Evolutionary conservation across 768 basidiomycete species (phyloP), one percentile per base, ranked within the genome.

Genomic region (Piloderma croceum): DNA sequence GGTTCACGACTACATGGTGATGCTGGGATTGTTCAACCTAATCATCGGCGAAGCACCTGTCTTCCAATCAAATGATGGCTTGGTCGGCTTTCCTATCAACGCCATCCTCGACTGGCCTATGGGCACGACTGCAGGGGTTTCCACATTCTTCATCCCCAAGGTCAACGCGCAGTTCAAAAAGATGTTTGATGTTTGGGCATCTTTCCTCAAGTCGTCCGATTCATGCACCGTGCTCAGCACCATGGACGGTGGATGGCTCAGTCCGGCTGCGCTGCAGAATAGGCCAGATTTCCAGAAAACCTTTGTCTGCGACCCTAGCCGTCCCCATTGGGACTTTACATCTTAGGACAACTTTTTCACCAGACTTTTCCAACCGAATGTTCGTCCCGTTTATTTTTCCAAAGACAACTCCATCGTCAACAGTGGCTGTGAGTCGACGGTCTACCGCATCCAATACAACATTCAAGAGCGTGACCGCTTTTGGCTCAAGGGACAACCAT

Each of bases 401-500:
- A 48, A 55, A 15, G 42, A 59, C 33, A 24, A 57, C 21, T 36
- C 39, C n/a, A 46, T 77, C 45, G 60, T 82, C 49, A 67, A 59
- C 42, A 69, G 62, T 44, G 60, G 72, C 9, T 81, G 79, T 62
- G 79, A 83, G 52, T 75, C 73, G 13, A 65, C 57, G 15, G 54
- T 74, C 3, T 69, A 73, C 53, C 59, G 64, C 27, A 62, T 75
- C 31, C 57, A 55, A 3, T 21, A 32, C 24, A 44, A 71, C 40
- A 68, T 76, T 24, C 50, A 71, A 38, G 53, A 51, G 2, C 53
- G 52, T 5, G 75, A 77, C 39, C 48, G 53, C 24, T 80, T 82
- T 57, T 82, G 77, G 78, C 49, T 80, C 55, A 82, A 83, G 52
- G 74, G 68, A 0, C 63, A 79, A 49, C 69, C 72, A 0, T 83